phyloP scores from a whole-genome alignment of 2,329 filamentous ascomycete species.

The Aureobasidium mangrovei region DNA sequence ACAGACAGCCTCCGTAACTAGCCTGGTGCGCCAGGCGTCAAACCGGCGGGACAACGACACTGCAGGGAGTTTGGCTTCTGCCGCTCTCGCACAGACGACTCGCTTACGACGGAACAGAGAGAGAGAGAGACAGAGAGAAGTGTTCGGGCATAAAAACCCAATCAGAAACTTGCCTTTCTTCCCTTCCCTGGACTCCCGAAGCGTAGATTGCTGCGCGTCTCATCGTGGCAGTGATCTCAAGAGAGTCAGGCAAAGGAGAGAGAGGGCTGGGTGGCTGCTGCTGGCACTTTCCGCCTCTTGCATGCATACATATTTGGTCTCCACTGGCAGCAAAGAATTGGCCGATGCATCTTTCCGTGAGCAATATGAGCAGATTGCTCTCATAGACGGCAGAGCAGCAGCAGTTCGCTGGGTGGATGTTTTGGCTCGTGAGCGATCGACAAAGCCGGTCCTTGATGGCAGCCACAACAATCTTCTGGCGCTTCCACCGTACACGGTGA shows the following conservation, averaged over 20 bases:
- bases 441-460: not conserved
- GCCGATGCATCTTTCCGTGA: too few species aligned
- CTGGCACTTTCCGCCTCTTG: not conserved
- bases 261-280: too few species aligned
- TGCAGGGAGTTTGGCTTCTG: slow-evolving; percentile 4
- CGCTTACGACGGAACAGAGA: slow-evolving; percentile 7
- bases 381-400: not conserved
- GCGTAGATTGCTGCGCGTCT: slow-evolving; percentile 7
- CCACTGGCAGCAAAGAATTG: not conserved
- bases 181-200: not conserved
- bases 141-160: slow-evolving; percentile 3
- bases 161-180: not conserved
- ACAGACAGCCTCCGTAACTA: slow-evolving; percentile 7
- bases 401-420: slow-evolving; percentile 1
- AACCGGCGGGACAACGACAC: not conserved
- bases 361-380: not conserved
- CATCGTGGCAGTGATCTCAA: not conserved
- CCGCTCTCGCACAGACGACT: not conserved
- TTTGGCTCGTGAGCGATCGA: slow-evolving; percentile 9
- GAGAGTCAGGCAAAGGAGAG: not conserved
- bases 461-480: not conserved
- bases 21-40: slow-evolving; percentile 10
- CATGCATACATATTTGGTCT: not conserved
- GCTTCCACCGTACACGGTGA: not conserved
- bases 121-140: not conserved